These are phyloP conservation scores for Hypoxylon sp. DNA, from an alignment of 2,329 filamentous ascomycete genomes.

Conservation along the genomic window DNA sequence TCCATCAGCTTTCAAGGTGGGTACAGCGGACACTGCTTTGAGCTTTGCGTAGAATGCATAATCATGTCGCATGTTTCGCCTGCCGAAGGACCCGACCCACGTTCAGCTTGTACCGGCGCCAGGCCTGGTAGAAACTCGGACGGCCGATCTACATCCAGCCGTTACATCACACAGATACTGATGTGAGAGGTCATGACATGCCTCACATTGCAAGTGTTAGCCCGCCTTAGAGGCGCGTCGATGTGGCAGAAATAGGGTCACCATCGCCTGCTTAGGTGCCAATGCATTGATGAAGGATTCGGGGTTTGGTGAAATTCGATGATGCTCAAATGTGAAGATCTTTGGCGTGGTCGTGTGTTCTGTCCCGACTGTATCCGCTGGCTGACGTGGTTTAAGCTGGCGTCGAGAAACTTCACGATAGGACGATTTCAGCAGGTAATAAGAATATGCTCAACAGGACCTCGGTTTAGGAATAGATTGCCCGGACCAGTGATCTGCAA, in stretches of 20 bases:
- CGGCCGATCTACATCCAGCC: conserved; percentile 32
- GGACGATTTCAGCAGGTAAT: conserved; percentile 27
- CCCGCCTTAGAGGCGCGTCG: conserved; percentile 20
- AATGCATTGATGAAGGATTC: conserved; percentile 13
- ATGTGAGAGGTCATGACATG: conserved; percentile 22
- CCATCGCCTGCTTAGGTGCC: conserved; percentile 19
- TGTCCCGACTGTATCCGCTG: conserved; percentile 37
- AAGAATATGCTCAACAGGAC: conserved; percentile 19
- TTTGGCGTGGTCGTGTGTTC: conserved; percentile 13
- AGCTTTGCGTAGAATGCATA: conserved; percentile 35
- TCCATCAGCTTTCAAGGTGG: conserved; percentile 27
- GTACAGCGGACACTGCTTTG: conserved; percentile 16
- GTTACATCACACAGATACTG: conserved; percentile 26
- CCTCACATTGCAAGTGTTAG: conserved; percentile 22
- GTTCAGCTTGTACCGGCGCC: conserved; percentile 28
- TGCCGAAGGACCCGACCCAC: conserved; percentile 32
- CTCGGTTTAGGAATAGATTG: conserved; percentile 39
- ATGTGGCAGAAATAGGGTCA: conserved; percentile 21
- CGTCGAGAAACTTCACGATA: conserved; percentile 39
- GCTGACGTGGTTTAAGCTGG: conserved; percentile 33
- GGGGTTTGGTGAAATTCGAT: conserved; percentile 12
- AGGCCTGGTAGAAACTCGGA: conserved; percentile 16
- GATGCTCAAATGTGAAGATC: conserved; percentile 20
- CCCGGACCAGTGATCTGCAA: conserved; percentile 35
- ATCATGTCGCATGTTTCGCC: conserved; percentile 36